phyloP scores from a whole-genome alignment of 495 filamentous ascomycete species.

The Bombardia bombarda region DNA sequence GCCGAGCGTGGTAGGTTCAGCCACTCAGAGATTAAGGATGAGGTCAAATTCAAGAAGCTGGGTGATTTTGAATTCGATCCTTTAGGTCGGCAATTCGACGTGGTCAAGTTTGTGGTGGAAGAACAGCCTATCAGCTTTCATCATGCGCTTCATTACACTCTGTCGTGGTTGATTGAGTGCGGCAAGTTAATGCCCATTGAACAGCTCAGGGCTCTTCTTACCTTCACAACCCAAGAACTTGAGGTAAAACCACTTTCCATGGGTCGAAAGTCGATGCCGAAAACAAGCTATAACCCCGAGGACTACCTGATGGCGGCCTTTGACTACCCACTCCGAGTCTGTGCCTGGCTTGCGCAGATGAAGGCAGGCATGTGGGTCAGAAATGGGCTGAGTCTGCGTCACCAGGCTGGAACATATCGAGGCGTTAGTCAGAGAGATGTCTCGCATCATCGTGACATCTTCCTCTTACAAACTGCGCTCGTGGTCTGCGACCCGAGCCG shows the following conservation, averaged over 20 bases:
- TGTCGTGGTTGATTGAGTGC: conserved; percentile 95
- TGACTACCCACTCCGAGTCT: conserved; percentile 87
- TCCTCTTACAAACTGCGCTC: conserved; percentile 83
- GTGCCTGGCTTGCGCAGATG: conserved; percentile 96
- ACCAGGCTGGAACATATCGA: conserved; percentile 88
- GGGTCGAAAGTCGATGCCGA: conserved; percentile 45
- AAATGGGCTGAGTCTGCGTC: conserved; percentile 88
- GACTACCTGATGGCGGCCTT: conserved; percentile 82
- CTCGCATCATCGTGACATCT: conserved; percentile 89
- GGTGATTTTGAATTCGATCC: conserved; percentile 73
- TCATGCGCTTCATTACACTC: conserved; percentile 88
- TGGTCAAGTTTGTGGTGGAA: conserved; percentile 83
- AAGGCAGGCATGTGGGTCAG: conserved; percentile 98
- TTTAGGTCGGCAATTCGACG: conserved; percentile 47
- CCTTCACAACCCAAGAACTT: conserved; percentile 53
- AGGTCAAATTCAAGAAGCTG: conserved; percentile 69
- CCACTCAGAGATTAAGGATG: conserved; percentile 81
- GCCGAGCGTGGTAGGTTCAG: conserved; percentile 80
- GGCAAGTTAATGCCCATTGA: conserved; percentile 66
- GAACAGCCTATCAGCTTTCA: conserved; percentile 93
- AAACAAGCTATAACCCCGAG: conserved; percentile 47
- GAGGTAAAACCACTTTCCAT: conserved; percentile 47
- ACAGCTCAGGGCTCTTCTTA: conserved; percentile 56
- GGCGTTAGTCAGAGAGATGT: conserved; percentile 83
- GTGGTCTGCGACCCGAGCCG: conserved; percentile 77